A percentile compares a stretch with the other conserved stretches of the same genome.
Evolutionary conservation across 2,329 filamentous ascomycete genomes (phyloP).

Genomic region (Aspergillus brasiliensis): DNA sequence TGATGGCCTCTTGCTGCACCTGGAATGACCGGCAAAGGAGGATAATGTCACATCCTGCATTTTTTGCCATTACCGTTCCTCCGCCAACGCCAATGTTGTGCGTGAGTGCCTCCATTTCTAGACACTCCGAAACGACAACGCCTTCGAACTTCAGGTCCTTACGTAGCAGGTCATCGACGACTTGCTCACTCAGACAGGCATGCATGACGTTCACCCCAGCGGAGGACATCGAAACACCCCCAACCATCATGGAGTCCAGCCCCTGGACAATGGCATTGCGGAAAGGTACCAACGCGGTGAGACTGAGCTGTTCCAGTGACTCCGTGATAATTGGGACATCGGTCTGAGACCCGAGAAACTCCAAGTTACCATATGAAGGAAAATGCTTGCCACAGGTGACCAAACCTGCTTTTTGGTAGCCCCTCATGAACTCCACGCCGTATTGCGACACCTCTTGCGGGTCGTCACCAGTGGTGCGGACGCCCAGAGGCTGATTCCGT

Average conservation of each 20-base stretch:
- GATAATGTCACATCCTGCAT: constrained; percentile 91
- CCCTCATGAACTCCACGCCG: constrained; percentile 85
- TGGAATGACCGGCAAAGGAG: constrained; percentile 85
- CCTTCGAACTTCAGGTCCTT: constrained; percentile 87
- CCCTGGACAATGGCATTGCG: constrained; percentile 85
- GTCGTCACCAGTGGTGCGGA: constrained; percentile 87
- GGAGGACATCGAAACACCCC: constrained; percentile 89
- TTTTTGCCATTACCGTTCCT: constrained; percentile 95
- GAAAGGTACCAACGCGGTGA: constrained; percentile 91
- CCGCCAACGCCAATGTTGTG: constrained; percentile 97
- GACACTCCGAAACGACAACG: constrained; percentile 90
- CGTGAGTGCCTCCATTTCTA: constrained; percentile 95
- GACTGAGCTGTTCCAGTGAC: constrained; percentile 84
- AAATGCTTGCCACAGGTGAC: constrained; percentile 95
- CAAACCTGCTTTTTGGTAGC: constrained; percentile 87
- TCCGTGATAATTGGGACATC: constrained; percentile 96
- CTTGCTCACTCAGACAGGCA: constrained; percentile 88
- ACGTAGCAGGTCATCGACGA: constrained; percentile 86
- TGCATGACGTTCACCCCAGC: constrained; percentile 93
- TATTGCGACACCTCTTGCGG: constrained; percentile 94
- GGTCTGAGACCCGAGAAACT: constrained; percentile 86
- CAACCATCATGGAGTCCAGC: constrained; percentile 92
- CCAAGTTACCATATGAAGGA: constrained; percentile 91
- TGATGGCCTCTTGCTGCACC: constrained; percentile 88
- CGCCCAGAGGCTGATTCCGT: constrained; percentile 84